Evolutionary conservation across 345 rosid species (phyloP).

Genomic region (Syzygium aromaticum): DNA sequence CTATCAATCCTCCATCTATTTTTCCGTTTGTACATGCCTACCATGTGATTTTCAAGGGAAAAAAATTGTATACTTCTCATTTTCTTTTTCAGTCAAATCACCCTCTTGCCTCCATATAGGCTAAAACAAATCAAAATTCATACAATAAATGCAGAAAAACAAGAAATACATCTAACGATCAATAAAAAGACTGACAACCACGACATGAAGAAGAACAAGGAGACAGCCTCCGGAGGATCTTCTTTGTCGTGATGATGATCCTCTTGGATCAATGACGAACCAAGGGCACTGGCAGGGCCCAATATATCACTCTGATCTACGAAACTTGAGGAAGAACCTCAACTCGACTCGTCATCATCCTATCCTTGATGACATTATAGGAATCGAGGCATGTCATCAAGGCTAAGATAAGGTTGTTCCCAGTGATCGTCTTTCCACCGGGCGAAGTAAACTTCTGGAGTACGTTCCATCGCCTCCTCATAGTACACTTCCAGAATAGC

Average conservation of each 20-base stretch:
- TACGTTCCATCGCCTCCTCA: neutral
- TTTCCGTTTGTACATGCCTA: neutral
- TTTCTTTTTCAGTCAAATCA: neutral
- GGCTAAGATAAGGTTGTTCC: neutral
- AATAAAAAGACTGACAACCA: neutral
- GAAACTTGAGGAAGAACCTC: neutral
- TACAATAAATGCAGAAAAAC: neutral
- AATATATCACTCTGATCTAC: neutral
- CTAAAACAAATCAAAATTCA: neutral
- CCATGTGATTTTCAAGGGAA: neutral
- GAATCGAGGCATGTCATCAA: neutral
- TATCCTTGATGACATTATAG: neutral
- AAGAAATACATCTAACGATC: neutral
- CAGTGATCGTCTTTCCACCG: neutral
- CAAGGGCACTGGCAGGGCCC: neutral
- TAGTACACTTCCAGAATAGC: neutral
- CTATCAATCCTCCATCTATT: neutral
- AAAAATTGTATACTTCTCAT: neutral
- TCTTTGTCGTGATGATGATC: neutral
- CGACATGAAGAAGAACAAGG: neutral
- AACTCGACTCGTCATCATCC: neutral
- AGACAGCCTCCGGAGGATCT: neutral
- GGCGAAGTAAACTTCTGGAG: fast-evolving
- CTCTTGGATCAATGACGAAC: neutral
- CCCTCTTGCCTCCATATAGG: neutral